phyloP scores from a whole-genome alignment of 208 protist species.

The Phytomonas francai region DNA sequence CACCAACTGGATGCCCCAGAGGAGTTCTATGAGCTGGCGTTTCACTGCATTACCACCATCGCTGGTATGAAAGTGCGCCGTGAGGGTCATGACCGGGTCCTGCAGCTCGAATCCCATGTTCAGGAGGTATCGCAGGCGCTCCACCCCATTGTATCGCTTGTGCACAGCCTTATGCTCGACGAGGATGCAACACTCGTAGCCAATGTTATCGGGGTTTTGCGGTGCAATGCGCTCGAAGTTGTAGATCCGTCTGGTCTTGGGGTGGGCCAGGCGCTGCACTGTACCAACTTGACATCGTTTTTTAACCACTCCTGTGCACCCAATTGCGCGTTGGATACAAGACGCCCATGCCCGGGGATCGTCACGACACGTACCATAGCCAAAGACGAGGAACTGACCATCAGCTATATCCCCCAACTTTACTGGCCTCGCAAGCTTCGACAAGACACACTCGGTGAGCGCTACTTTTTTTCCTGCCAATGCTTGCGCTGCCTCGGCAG shows the following conservation, averaged over 20 bases:
- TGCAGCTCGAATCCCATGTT: slow-evolving; percentile 42
- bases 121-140: slow-evolving; percentile 52
- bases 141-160: slow-evolving; percentile 33
- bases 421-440: slow-evolving; percentile 75
- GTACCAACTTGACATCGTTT: slow-evolving; percentile 37
- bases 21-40: slow-evolving; percentile 59
- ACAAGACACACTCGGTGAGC: slow-evolving; percentile 36
- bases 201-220: slow-evolving; percentile 53
- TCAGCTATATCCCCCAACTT: slow-evolving; percentile 81
- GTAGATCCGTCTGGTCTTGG: slow-evolving; percentile 46
- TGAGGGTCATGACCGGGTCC: slow-evolving; percentile 31
- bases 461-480: slow-evolving; percentile 74
- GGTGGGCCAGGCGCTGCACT: slow-evolving; percentile 73
- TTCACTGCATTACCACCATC: slow-evolving; percentile 71
- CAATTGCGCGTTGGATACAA: slow-evolving; percentile 64
- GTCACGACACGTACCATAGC: slow-evolving; percentile 48
- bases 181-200: slow-evolving; percentile 21
- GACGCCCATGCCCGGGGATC: slow-evolving; percentile 23
- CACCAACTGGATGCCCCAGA: slow-evolving; percentile 33
- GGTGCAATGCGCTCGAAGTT: slow-evolving; percentile 77
- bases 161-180: slow-evolving; percentile 34
- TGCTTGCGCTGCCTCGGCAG: slow-evolving; percentile 47
- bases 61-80: slow-evolving; percentile 24
- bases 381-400: slow-evolving; percentile 65
- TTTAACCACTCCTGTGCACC: slow-evolving; percentile 84